Base-by-base conservation (phyloP, 495 filamentous ascomycete species). In the Lasiosphaeriaceae sp. region DNA sequence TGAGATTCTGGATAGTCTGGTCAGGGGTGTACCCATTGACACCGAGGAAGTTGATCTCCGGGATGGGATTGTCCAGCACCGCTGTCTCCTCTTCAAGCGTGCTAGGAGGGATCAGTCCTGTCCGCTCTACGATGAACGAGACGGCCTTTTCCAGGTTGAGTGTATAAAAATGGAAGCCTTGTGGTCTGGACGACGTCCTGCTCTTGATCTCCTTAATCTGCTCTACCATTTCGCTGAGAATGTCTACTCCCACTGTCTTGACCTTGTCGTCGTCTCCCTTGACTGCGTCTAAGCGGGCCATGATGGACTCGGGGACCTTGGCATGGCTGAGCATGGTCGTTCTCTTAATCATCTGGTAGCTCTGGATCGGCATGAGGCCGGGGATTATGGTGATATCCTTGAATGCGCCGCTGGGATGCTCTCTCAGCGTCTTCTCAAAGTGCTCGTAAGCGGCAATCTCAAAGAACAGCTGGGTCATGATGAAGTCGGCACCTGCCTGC, bases 401-500 rank as follows among this genome's bases (percentile, higher is more conserved):
- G 74, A 98, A 96, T 8, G 83, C 81, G 2, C 91, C 90, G 45
- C 89, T 95, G 48, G 87, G 83, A 68, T 98, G 91, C 47, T 85
- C 82, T 54, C 94, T 80, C 60, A 97, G 76, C 63, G 80, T 80
- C 57, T 76, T 77, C 75, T 96, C 93, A 68, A 91, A 97, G 35
- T 75, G 76, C 46, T 83, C 77, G 70, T 92, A 98, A 16, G 88
- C 90, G 7, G 87, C 77, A 14, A 89, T 80, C 64, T 97, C 91
- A 70, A 93, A 98, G 74, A 97, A 97, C 22, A 98, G 78, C 67
- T 98, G 94, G n/a, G 95, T 97, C 90, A 98, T 96, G 68, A 98
- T 88, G 70, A 98, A 98, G 70, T 97, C 95, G 20, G 93, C 95
- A 0, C 94, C 94, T 3, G 94, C 94, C 63, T 86, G 77, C 0